A percentile compares a stretch with the other conserved stretches of the same genome.
Evolutionary conservation across 1,284 basidiomycete species (phyloP).

Genomic region (Irpex sp.): DNA sequence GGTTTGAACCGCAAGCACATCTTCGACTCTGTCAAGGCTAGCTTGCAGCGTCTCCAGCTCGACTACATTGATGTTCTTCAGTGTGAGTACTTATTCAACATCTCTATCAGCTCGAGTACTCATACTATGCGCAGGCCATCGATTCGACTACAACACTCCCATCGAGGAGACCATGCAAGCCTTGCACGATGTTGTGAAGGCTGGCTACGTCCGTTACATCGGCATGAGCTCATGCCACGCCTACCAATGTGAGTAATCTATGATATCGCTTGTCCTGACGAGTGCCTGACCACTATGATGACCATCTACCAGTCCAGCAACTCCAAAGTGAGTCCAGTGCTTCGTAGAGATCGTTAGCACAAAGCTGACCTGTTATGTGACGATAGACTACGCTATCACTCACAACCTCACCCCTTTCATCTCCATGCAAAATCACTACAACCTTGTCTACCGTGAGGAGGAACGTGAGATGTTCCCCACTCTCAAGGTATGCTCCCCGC

Average conservation of each 20-base stretch:
- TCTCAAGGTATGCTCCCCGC: conserved; percentile 35
- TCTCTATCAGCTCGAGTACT: background rate
- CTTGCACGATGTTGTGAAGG: conserved; percentile 17
- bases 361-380: background rate
- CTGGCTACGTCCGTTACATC: conserved; percentile 33
- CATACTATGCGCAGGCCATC: conserved; percentile 18
- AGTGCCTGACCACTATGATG: background rate
- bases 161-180: conserved; percentile 27
- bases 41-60: conserved; percentile 36
- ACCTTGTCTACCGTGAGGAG: conserved; percentile 59
- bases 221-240: conserved; percentile 38
- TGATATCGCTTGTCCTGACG: background rate
- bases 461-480: conserved; percentile 68
- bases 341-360: background rate
- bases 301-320: conserved; percentile 25
- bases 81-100: conserved; percentile 14
- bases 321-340: conserved; percentile 31
- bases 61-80: conserved; percentile 45
- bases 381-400: conserved; percentile 21
- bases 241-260: conserved; percentile 30
- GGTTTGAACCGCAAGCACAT: conserved; percentile 43
- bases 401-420: conserved; percentile 64
- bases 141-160: conserved; percentile 27
- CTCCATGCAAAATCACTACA: conserved; percentile 70
- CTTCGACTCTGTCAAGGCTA: conserved; percentile 40